Base-by-base conservation (phyloP, 164 flowering plant species). In the Dillenia suffruticosa region DNA sequence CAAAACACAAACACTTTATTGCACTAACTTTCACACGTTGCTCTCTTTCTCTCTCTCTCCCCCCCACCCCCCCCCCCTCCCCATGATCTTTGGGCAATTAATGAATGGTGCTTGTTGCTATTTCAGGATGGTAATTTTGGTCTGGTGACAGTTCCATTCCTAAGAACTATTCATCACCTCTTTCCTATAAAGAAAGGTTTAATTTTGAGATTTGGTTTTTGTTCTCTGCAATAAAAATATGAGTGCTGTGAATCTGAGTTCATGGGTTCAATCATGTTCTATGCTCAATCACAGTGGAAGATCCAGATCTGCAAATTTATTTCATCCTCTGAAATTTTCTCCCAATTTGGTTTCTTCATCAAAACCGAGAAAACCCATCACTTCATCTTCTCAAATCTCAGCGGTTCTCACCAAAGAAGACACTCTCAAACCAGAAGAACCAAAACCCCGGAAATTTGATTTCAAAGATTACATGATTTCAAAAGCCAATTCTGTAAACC, bases 391-490 rank as follows among this genome's bases (percentile, higher is more conserved):
- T 40, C 11, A 63, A 1, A 63, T 81, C 53, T 71, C 80, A 10
- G 77, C 85, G 0, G 66, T 83, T 24, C 66, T 77, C 22, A 69
- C 79, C 12, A 74, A 63, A 51, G 68, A 77, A 45, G 81, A 72
- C 14, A 58, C 46, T 26, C 8, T 49, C 32, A 55, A 58, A 49
- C 59, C 43, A 24, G 66, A 52, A 44, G 26, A 19, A 8, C 40
- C 40, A 5, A 32, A 32, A 44, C 57, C 40, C 48, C 13, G 10
- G 75, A 57, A 22, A 58, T 87, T 87, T 59, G 70, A 76, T 73
- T 84, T 88, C 79, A 84, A 81, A 55, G 9, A 72, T 9, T 86
- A 84, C 73, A 79, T 85, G 86, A 1, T 72, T 16, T 59, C 70
- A 49, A 85, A 77, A 47, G 90, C 74, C 0, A 60, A 61, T 24